These are phyloP conservation scores for Yamadazyma laniorum DNA, from an alignment of 805 yeast species.

Conservation along the genomic window DNA sequence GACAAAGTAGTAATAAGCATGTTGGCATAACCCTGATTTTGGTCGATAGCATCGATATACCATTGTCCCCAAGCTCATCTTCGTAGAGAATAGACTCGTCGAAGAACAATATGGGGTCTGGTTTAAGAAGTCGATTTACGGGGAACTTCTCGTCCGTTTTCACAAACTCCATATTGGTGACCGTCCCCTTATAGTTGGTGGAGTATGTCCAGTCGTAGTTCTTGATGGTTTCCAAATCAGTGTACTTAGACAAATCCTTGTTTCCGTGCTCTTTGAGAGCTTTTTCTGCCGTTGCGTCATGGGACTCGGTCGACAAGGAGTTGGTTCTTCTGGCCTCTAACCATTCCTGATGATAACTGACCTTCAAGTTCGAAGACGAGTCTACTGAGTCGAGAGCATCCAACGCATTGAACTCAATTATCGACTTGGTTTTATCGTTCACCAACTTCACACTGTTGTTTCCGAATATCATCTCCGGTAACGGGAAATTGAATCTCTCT, in stretches of 20 bases:
- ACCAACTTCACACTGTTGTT: slow-evolving; percentile 61
- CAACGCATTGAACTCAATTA: slow-evolving; percentile 68
- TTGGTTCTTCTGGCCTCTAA: slow-evolving; percentile 33
- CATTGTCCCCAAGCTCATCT: slow-evolving; percentile 96
- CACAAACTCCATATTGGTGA: slow-evolving; percentile 21
- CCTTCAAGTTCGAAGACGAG: slow-evolving; percentile 43
- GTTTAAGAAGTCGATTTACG: slow-evolving; percentile 59
- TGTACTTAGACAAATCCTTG: slow-evolving; percentile 35
- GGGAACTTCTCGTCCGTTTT: slow-evolving; percentile 51
- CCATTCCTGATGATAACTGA: slow-evolving; percentile 90
- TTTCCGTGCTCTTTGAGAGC: slow-evolving; percentile 24
- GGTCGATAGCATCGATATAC: slow-evolving; percentile 72
- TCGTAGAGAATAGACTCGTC: slow-evolving; percentile 89
- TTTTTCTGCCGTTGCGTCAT: slow-evolving; percentile 22
- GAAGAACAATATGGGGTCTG: slow-evolving; percentile 84
- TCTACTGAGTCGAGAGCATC: slow-evolving; percentile 58
- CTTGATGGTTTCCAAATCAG: slow-evolving; percentile 59
- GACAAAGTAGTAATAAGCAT: slow-evolving; percentile 66
- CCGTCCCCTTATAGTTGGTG: slow-evolving; percentile 69
- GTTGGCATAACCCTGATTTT: slow-evolving; percentile 89
- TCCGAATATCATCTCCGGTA: slow-evolving; percentile 98
- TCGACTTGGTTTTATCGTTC: slow-evolving; percentile 34
- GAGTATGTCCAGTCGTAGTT: slow-evolving; percentile 98
- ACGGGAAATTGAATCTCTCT: slow-evolving; percentile 62
- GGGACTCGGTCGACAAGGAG: slow-evolving; percentile 18